phyloP scores from a whole-genome alignment of 106 monocot species.

The Apostasia ramifera region DNA sequence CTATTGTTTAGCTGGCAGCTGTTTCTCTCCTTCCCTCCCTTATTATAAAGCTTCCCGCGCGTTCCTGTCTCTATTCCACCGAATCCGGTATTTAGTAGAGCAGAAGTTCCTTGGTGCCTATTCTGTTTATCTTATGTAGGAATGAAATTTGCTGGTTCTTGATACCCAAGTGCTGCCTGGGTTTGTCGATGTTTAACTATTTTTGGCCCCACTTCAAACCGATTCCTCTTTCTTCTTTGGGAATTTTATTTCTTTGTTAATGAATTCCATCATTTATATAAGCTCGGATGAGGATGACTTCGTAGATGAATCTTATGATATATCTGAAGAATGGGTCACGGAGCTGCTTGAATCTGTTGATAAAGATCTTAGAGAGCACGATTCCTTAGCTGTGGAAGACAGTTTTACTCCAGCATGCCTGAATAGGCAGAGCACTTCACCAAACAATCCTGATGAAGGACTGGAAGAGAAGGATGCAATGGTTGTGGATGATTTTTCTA shows the following conservation, averaged over 20 bases:
- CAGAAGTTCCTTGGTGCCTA: no score
- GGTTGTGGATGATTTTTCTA: slow-evolving; percentile 9
- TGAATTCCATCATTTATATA: slow-evolving; percentile 1
- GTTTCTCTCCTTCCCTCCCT: no score
- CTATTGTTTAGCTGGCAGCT: no score
- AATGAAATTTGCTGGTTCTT: no score
- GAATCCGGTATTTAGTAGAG: no score
- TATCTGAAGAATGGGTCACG: slow-evolving; percentile 5
- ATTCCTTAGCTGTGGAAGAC: no score
- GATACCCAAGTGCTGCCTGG: no score
- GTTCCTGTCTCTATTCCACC: no score
- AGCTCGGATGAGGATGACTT: slow-evolving; percentile 13
- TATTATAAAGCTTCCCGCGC: no score
- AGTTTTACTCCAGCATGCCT: no score
- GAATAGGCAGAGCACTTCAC: no score
- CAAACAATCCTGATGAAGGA: background rate
- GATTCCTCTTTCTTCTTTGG: slow-evolving; percentile 1
- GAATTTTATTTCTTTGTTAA: background rate
- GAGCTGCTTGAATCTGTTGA: slow-evolving; percentile 1
- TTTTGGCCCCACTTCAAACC: background rate
- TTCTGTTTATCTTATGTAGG: no score
- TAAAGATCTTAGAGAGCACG: background rate
- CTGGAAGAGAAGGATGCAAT: slow-evolving; percentile 4
- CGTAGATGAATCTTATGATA: background rate
- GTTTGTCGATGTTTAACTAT: background rate